A percentile compares a stretch with the other conserved stretches of the same genome.
These are phyloP conservation scores for Triticum urartu DNA, from an alignment of 176 grass and related monocot species.

Conservation along the genomic window DNA sequence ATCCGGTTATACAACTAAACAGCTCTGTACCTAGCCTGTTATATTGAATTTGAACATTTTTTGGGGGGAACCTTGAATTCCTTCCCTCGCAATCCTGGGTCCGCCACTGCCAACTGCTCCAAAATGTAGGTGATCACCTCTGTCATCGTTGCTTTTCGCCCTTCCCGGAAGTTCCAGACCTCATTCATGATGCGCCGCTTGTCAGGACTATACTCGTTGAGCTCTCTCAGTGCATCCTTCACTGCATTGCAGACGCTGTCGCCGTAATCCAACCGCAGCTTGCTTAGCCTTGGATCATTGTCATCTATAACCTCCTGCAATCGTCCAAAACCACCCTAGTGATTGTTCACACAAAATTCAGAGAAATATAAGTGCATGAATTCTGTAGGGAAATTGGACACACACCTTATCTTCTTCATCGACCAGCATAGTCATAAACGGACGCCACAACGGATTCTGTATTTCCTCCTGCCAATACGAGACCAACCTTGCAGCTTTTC, in stretches of 20 bases:
- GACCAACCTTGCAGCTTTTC: conserved; percentile 42
- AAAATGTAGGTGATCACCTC: conserved; percentile 8
- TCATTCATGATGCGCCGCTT: neutral
- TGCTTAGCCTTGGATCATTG: conserved; percentile 38
- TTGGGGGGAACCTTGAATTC: neutral
- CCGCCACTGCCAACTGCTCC: neutral
- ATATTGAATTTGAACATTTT: too few relatives aligned
- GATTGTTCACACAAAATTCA: neutral
- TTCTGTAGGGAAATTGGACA: neutral
- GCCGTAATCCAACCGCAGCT: neutral
- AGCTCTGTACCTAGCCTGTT: too few relatives aligned
- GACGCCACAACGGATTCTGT: conserved; percentile 53
- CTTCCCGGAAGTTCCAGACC: conserved; percentile 25
- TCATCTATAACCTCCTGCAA: conserved; percentile 30
- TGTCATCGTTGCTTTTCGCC: neutral
- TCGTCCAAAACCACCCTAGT: neutral
- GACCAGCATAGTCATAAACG: conserved; percentile 20
- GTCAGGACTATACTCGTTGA: conserved; percentile 21
- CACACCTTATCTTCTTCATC: conserved; percentile 39
- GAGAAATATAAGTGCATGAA: neutral
- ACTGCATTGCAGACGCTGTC: conserved; percentile 8
- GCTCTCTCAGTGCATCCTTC: conserved; percentile 3
- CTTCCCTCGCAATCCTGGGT: neutral
- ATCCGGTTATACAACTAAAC: too few relatives aligned
- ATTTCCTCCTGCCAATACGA: conserved; percentile 52